Evolutionary conservation across 257 asterid genomes (phyloP), one percentile per base, ranked within the genome.

Genomic region (Cinchona pubescens): DNA sequence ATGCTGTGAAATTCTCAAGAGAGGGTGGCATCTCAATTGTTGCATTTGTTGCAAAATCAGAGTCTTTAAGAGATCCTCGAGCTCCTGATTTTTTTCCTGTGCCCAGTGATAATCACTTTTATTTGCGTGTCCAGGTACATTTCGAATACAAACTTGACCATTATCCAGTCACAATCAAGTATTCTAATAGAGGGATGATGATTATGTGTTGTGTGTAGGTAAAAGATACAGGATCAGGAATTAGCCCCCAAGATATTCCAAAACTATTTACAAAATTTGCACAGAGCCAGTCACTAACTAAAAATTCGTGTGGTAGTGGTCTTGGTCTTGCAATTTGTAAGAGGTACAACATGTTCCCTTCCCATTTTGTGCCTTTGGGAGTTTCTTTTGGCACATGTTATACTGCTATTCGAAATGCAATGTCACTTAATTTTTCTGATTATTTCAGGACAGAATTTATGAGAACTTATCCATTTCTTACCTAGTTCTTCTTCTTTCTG

Each of bases 281-380:
- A 16, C 96, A 95, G 84, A 85, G 83, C 69, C 98, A 90, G 83
- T 86, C 96, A 49, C 83, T 80, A 60, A 27, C 92, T 76, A 91
- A 88, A 81, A 91, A 87, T 83, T 77, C 95, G 64, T 83, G 91
- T 69, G 99, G 98, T 66, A 86, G 93, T 81, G 99, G 99, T 40
- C 99, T 95, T 73, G 99, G 99, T 79, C 92, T 95, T 71, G 99
- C 99, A 25, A 92, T 95, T 79, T 88, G 90, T 81, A 95, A 87
- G 83, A 89, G 99, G 99, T 92, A n/a, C n/a, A 49, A 51, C n/a
- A n/a, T n/a, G n/a, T n/a, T n/a, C n/a, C n/a, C n/a, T n/a, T n/a
- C n/a, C n/a, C n/a, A n/a, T n/a, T 73, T 15, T 40, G 45, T 46
- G 19, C 56, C 46, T 60, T 18, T 66, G 27, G 34, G 40, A 45